Conservation (phyloP, 495 filamentous ascomycete genomes). For the Penicillium lividum region DNA sequence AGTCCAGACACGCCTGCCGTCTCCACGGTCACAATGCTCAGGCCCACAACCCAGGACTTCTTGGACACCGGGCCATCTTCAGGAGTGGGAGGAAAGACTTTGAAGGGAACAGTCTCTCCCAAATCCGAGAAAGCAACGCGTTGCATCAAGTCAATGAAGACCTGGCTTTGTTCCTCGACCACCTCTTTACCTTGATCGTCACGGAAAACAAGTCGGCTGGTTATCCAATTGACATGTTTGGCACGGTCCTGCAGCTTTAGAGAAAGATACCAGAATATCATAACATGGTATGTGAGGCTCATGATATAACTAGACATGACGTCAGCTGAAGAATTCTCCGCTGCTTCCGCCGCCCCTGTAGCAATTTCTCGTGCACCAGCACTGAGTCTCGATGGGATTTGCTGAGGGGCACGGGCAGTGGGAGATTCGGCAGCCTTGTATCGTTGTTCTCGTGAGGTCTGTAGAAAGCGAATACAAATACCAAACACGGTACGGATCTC, state of each 20-base stretch:
- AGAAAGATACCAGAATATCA: conserved; percentile 94
- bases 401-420: conserved; percentile 28
- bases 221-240: conserved; percentile 86
- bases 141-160: conserved; percentile 96
- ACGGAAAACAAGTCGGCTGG: conserved; percentile 74
- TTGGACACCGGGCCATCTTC: conserved; percentile 67
- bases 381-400: conserved; percentile 39
- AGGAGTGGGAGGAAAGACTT: conserved; percentile 60
- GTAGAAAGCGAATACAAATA: conserved; percentile 90
- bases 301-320: conserved; percentile 78
- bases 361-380: conserved; percentile 43
- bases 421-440: conserved; percentile 40
- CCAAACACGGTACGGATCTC: conserved; percentile 92
- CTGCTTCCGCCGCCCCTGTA: conserved; percentile 29
- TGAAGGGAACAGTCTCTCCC: conserved; percentile 53
- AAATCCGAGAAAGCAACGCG: conserved; percentile 83
- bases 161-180: conserved; percentile 88
- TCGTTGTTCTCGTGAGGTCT: conserved; percentile 64
- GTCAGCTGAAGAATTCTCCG: conserved; percentile 37
- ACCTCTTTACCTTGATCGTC: conserved; percentile 71
- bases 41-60: conserved; percentile 83
- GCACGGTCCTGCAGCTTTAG: conserved; percentile 79
- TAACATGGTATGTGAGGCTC: conserved; percentile 88
- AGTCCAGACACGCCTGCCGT: conserved; percentile 72
- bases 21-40: conserved; percentile 84